Conservation (phyloP, 169 alveolate genomes). For the Cryptosporidium baileyi region DNA sequence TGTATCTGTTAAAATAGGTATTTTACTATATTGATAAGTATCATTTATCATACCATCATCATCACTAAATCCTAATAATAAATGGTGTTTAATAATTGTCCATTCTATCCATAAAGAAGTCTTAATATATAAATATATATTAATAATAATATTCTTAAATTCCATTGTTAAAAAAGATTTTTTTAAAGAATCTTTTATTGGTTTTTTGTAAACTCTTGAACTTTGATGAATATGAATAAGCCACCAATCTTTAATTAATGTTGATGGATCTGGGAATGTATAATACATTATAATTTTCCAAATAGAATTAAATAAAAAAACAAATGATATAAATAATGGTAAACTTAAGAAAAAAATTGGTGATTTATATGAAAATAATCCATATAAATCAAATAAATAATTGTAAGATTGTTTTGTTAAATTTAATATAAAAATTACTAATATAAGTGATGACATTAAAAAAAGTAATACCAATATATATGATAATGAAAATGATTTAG, state of each 20-base stretch:
- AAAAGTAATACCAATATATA: neutral
- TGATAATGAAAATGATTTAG: neutral
- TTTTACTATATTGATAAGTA: neutral
- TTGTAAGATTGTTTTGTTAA: neutral
- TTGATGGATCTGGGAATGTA: constrained; percentile 18
- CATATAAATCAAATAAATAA: neutral
- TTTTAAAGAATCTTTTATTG: neutral
- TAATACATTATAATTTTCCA: constrained; percentile 15
- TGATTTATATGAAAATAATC: neutral
- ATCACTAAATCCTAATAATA: neutral
- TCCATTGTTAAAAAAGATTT: neutral
- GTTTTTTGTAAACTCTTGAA: neutral
- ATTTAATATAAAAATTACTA: neutral
- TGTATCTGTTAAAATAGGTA: constrained; percentile 1
- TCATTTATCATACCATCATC: neutral
- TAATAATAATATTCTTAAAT: neutral
- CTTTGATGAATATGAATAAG: constrained; percentile 7
- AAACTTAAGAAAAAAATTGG: neutral
- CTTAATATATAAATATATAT: neutral
- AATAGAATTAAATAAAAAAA: constrained; percentile 23
- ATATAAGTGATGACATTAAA: neutral
- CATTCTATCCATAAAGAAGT: neutral
- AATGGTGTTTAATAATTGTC: neutral
- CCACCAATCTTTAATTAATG: constrained; percentile 44
- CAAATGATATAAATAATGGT: constrained; percentile 12